These are phyloP conservation scores for Aspergillus pseudotamarii DNA, from an alignment of 2,329 filamentous ascomycete species.

Conservation along the genomic window DNA sequence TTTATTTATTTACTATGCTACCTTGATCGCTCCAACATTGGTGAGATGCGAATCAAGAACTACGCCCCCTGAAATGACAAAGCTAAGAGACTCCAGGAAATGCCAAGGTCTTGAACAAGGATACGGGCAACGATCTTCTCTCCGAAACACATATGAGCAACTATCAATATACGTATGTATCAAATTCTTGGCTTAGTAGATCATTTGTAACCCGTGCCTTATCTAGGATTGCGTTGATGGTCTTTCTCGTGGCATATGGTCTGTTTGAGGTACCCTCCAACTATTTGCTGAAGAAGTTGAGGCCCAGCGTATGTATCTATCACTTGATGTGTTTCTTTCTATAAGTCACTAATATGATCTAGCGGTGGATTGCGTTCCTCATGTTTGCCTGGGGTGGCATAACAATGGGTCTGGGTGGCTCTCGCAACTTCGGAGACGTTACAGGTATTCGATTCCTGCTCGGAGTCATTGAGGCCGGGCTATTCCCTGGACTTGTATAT, in stretches of 20 bases:
- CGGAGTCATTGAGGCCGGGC: conserved; percentile 5
- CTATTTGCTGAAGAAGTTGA: background rate
- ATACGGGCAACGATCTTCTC: background rate
- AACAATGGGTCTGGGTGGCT: background rate
- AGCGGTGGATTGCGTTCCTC: background rate
- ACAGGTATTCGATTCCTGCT: background rate
- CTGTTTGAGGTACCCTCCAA: conserved; percentile 7
- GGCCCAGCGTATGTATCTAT: background rate
- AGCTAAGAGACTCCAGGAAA: background rate
- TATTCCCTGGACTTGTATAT: conserved; percentile 9
- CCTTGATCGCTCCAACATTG: conserved; percentile 7
- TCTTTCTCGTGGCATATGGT: background rate
- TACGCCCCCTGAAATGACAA: background rate
- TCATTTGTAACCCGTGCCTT: background rate
- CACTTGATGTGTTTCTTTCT: too few species aligned
- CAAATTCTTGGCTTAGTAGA: fast-evolving
- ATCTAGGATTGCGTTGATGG: background rate
- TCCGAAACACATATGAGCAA: background rate
- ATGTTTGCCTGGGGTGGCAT: conserved; percentile 4
- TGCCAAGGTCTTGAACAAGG: conserved; percentile 5
- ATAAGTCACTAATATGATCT: background rate
- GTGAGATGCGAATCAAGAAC: background rate
- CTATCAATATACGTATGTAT: background rate
- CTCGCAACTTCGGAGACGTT: background rate
- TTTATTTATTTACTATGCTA: conserved; percentile 5